Conservation (phyloP, 495 filamentous ascomycete genomes). For the Penicillium ucsense region DNA sequence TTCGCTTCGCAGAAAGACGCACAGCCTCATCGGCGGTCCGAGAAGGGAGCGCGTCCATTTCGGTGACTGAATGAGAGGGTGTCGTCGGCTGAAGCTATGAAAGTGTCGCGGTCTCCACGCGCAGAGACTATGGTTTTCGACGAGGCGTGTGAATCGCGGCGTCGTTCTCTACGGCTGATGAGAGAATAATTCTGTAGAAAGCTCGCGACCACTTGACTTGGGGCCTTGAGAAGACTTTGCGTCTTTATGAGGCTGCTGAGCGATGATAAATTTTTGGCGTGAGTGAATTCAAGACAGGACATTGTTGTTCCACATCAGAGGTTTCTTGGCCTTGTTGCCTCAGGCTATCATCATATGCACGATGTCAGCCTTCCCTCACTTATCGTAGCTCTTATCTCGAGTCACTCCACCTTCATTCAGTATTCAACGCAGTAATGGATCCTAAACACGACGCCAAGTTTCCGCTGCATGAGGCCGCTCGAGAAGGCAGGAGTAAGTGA, state of each 20-base stretch:
- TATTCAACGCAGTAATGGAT: constrained; percentile 25
- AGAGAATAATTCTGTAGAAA: background rate
- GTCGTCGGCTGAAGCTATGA: background rate
- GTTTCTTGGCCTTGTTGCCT: constrained; percentile 3
- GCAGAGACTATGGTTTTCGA: constrained; percentile 2
- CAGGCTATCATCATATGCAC: constrained; percentile 1
- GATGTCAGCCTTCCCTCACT: constrained; percentile 11
- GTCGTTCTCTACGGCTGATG: constrained; percentile 6
- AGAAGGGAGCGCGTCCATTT: constrained; percentile 26
- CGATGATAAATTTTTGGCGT: too few relatives aligned
- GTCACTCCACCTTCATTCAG: background rate
- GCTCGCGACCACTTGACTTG: too few relatives aligned
- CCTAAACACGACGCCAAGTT: constrained; percentile 48
- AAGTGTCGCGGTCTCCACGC: background rate
- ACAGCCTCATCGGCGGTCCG: constrained; percentile 37
- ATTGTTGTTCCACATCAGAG: constrained; percentile 7
- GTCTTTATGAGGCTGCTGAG: too few relatives aligned
- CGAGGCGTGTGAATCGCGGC: constrained; percentile 9
- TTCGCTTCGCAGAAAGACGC: constrained; percentile 56
- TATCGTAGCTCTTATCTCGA: constrained; percentile 18
- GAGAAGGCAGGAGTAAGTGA: constrained; percentile 72
- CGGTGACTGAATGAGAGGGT: constrained; percentile 3
- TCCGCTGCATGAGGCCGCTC: constrained; percentile 78
- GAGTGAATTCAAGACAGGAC: too few relatives aligned
- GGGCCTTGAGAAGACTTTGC: too few relatives aligned